These are phyloP conservation scores for Boletellus deceptivus DNA, from an alignment of 1,284 basidiomycete species.

Conservation along the genomic window DNA sequence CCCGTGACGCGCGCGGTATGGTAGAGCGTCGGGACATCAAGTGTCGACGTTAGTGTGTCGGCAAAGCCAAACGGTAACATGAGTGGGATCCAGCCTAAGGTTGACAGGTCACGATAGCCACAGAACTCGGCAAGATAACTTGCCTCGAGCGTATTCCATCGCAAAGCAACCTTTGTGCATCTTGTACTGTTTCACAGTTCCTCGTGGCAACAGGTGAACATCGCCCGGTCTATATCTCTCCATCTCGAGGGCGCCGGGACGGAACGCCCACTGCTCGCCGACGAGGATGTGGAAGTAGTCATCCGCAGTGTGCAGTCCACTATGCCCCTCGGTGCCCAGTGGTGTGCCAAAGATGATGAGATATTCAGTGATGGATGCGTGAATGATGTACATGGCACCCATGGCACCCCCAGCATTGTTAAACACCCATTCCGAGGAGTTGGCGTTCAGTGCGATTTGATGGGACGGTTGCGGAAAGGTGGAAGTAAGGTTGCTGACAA, in stretches of 20 bases:
- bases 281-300: slow-evolving; percentile 97
- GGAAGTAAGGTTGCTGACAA: slow-evolving; percentile 70
- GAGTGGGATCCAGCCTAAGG: slow-evolving; percentile 81
- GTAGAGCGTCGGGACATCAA: slow-evolving; percentile 84
- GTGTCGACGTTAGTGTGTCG: slow-evolving; percentile 84
- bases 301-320: slow-evolving; percentile 91
- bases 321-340: slow-evolving; percentile 94
- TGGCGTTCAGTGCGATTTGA: slow-evolving; percentile 57
- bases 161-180: slow-evolving; percentile 97
- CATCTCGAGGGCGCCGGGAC: slow-evolving; percentile 75
- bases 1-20: slow-evolving; percentile 79
- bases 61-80: slow-evolving; percentile 94
- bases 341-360: slow-evolving; percentile 96
- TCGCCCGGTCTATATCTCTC: slow-evolving; percentile 84
- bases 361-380: slow-evolving; percentile 92
- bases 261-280: slow-evolving; percentile 92
- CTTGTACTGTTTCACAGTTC: slow-evolving; percentile 93
- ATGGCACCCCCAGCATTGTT: slow-evolving; percentile 99
- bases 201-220: slow-evolving; percentile 82
- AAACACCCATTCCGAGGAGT: slow-evolving; percentile 88
- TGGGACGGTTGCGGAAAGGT: slow-evolving; percentile 52
- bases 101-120: not conserved
- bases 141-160: slow-evolving; percentile 91
- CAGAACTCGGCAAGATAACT: slow-evolving; percentile 19
- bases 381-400: slow-evolving; percentile 97